Base-by-base conservation (phyloP, 1,284 basidiomycete genomes). In the Marasmius sp. region DNA sequence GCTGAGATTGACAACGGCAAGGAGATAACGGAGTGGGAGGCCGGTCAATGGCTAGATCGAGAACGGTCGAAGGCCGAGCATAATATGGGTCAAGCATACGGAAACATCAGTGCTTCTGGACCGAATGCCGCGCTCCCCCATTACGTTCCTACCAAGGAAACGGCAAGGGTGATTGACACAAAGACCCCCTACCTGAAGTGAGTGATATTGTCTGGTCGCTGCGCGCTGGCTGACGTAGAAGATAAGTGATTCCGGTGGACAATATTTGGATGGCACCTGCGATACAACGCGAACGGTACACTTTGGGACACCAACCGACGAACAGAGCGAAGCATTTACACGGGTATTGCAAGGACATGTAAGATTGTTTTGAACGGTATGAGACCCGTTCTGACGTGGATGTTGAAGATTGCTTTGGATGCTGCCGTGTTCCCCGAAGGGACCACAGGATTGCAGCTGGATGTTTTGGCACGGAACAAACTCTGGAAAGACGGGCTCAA, bases 321-420 rank as follows among this genome's bases (percentile, higher is more conserved):
- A 94, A 66, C 90, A 95, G 74, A 90, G 88, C 70, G 90, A 96
- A 65, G 95, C 95, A 1, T 98, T 91, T 73, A 99, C 97, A 16
- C 83, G 95, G 27, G 97, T 99, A 27, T 77, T 99, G 58, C 97
- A 99, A 76, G 97, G 97, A 6, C 97, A 99, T 79, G 91, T 93
- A 79, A 67, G 89, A 61, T 67, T 67, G 65, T 61, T 64, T 59
- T 60, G 60, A 64, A 64, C n/a, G 57, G 58, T 41, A 9, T 9
- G 18, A 47, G 41, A 8, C 8, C 33, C 18, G 11, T 47, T 22
- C 39, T 57, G 10, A 39, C 20, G n/a, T 7, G 18, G 11, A 64
- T 61, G 11, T 64, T 67, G 60, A 69, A 93, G 90, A 96, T 98
- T 67, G 93, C 94, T 43, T 94, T 97, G 66, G 94, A 96, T 75